A percentile compares a stretch with the other conserved stretches of the same genome.
These are phyloP conservation scores for Syncephalastrum monosporum DNA, from an alignment of 371 early-diverging fungal species.

Conservation along the genomic window DNA sequence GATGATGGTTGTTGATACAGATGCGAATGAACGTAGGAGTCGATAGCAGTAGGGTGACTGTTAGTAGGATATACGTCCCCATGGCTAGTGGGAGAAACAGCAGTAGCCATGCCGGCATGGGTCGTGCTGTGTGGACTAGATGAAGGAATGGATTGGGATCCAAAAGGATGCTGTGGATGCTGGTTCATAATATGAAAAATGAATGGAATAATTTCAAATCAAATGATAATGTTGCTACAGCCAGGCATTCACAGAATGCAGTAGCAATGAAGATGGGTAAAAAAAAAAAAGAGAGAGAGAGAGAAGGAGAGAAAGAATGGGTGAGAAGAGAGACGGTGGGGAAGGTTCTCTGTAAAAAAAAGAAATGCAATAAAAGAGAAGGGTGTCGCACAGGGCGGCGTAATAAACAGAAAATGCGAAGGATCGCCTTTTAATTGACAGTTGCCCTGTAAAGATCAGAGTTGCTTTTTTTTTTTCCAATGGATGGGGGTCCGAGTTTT, in stretches of 20 bases:
- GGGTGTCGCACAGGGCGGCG: constrained; percentile 19
- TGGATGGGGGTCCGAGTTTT: too few relatives aligned
- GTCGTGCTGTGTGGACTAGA: constrained; percentile 4
- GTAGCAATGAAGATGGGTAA: constrained; percentile 5
- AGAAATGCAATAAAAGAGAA: constrained; percentile 8
- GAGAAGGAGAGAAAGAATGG: background rate
- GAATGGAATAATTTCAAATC: constrained; percentile 2
- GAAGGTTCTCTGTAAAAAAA: background rate
- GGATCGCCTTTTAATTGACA: constrained; percentile 14
- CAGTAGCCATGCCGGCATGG: background rate
- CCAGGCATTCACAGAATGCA: constrained; percentile 18
- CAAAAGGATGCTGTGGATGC: constrained; percentile 6
- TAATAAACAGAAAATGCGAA: constrained; percentile 18
- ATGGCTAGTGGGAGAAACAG: constrained; percentile 1
- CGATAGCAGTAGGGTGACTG: too few relatives aligned
- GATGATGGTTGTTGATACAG: constrained; percentile 6
- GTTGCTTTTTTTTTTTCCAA: constrained; percentile 7
- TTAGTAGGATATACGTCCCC: too few relatives aligned
- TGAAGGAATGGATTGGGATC: constrained; percentile 14
- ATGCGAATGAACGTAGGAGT: constrained; percentile 4
- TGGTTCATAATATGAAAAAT: constrained; percentile 9
- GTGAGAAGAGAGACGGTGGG: too few relatives aligned
- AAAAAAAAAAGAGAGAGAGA: background rate
- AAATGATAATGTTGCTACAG: too few relatives aligned
- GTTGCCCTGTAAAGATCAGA: constrained; percentile 12